Evolutionary conservation across 208 protist genomes (phyloP), one percentile per base, ranked within the genome.

Genomic region (Trypanosomatidae sp.): DNA sequence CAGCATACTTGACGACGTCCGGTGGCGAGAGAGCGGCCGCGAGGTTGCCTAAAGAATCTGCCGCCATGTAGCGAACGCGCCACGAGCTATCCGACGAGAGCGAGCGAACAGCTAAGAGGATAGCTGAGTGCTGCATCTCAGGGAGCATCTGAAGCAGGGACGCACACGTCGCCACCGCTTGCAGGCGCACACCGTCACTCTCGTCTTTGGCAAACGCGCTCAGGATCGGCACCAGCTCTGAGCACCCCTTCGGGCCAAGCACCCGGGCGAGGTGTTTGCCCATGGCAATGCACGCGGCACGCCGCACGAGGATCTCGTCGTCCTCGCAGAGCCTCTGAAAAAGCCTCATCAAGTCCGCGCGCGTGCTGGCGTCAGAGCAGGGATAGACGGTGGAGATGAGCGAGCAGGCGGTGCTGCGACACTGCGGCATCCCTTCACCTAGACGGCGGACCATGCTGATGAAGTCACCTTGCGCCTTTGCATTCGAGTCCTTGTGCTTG

Each of bases 11-110:
- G 22, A 77, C 80, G 19, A 92, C 86, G 69, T 95, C 90, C 12
- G 83, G 71, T n/a, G 82, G 71, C 13, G 88, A 79, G 30, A 92
- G 79, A n/a, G 80, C 86, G 30, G 64, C 76, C 10, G 90, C 83
- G 46, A 97, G 79, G 69, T 68, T 76, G 52, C 92, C 89, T 58
- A 99, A 92, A n/a, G 94, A 86, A 76, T 99, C 98, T 13, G 98
- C 98, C 22, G 96, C 91, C 95, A 99, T 99, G 86, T 99, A 99
- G 9, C 98, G 93, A 52, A 99, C 98, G 19, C 98, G 93, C 98
- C 99, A 99, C 10, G 95, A 98, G 82, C 85, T 97, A 86, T 99
- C 98, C 6, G 72, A 59, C 5, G 91, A 77, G 46, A 95, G 87
- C 30, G 74, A 67, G 49, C 90, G 87, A 0, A 99, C 74, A 1